Percentiles rank a stretch among this genome's conserved stretches.
phyloP scores from a whole-genome alignment of 2,329 filamentous ascomycete genomes.

The Lachnellula cervina region DNA sequence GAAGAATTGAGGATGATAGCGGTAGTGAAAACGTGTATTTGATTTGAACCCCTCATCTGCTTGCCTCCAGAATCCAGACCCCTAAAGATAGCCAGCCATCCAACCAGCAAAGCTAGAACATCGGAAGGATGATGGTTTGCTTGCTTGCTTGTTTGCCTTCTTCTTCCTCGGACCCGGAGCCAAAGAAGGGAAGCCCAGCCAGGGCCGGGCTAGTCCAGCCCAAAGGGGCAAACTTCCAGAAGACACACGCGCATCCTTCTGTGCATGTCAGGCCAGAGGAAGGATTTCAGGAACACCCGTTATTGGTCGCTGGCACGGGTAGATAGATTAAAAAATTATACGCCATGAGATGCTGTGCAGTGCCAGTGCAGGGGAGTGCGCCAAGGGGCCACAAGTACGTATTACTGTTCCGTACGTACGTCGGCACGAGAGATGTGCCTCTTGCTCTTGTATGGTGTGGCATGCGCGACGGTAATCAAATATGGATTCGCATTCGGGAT shows the following conservation, averaged over 20 bases:
- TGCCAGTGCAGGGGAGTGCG: not conserved
- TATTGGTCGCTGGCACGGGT: not conserved
- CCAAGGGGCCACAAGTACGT: not conserved
- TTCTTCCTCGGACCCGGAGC: too few relatives aligned
- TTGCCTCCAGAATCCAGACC: too few relatives aligned
- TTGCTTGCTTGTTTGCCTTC: too few relatives aligned
- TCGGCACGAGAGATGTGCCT: not conserved
- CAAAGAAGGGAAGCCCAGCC: not conserved
- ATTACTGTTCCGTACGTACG: too few relatives aligned
- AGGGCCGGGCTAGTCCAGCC: too few relatives aligned
- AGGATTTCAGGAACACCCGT: not conserved
- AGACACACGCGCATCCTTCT: conserved; percentile 1
- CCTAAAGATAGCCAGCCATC: not conserved
- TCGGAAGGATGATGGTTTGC: too few relatives aligned
- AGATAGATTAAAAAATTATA: not conserved
- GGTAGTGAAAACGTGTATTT: not conserved
- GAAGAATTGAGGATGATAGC: not conserved
- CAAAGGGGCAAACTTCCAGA: conserved; percentile 4
- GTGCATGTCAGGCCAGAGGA: not conserved
- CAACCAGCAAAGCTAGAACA: too few relatives aligned
- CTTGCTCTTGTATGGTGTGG: not conserved
- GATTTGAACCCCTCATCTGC: not conserved
- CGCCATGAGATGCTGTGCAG: not conserved
- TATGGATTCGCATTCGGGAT: not conserved
- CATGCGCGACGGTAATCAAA: not conserved